Conservation (phyloP, 345 rosid species). For the Salix purpurea region DNA sequence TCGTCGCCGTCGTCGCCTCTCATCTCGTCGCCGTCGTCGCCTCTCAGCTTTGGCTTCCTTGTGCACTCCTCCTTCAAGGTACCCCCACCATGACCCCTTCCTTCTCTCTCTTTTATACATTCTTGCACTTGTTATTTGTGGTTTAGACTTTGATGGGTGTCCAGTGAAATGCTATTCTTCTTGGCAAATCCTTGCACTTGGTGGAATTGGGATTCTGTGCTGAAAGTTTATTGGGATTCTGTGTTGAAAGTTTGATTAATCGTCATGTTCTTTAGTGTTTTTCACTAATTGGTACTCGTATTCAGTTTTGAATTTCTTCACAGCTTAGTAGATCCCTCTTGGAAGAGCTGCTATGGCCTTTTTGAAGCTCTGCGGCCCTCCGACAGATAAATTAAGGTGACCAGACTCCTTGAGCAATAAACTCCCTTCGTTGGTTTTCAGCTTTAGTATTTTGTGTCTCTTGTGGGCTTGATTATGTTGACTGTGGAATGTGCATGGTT, state of each 20-base stretch:
- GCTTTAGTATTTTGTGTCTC: background rate
- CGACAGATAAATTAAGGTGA: conserved; percentile 10
- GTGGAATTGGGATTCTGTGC: too few relatives aligned
- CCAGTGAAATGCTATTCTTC: background rate
- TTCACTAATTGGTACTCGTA: background rate
- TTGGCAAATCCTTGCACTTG: too few relatives aligned
- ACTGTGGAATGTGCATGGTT: background rate
- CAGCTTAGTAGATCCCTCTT: conserved; percentile 44
- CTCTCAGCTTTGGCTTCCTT: conserved; percentile 43
- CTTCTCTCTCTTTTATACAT: background rate
- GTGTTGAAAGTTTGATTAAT: background rate
- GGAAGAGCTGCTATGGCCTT: conserved; percentile 78
- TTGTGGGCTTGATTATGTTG: background rate
- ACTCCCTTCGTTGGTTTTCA: too few relatives aligned
- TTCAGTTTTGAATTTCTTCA: conserved; percentile 1
- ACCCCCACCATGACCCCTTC: background rate
- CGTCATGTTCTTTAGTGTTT: background rate
- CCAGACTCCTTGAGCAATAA: too few relatives aligned
- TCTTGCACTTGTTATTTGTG: background rate
- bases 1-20: too few relatives aligned
- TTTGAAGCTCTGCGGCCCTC: conserved; percentile 50
- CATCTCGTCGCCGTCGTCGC: too few relatives aligned
- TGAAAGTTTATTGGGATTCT: background rate
- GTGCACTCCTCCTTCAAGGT: conserved; percentile 62
- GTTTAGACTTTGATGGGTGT: background rate